Evolutionary conservation across 176 grass and related monocot species (phyloP), one percentile per base, ranked within the genome.

Genomic region (Oryza australiensis): DNA sequence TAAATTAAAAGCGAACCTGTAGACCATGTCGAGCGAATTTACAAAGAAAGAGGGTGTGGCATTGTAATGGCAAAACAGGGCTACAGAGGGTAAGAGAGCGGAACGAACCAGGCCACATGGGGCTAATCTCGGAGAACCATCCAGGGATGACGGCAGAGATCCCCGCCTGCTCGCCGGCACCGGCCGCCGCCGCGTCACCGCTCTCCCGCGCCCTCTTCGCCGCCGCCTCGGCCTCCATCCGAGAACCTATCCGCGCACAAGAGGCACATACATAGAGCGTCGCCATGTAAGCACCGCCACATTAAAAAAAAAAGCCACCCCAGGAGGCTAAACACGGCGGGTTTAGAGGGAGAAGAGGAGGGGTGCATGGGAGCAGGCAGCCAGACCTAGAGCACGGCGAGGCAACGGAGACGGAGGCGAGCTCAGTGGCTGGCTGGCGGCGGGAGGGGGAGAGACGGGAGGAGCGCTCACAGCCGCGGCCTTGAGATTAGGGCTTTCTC

Each of bases 91-190:
- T 38, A 43, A 16, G 41, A 43, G 18, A n/a, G 24, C 6, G 26
- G 57, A 22, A 72, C 73, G 42, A 75, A 97, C 94, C 95, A 57
- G 95, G 92, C 95, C 95, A 98, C 95, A 98, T 90, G 72, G 95
- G 88, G 84, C 90, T 93, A 28, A 98, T 98, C 92, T 98, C 92
- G 26, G 95, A 98, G 95, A 98, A 98, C 95, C 95, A 98, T 2
- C 95, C 95, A 7, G 90, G 89, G 57, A 95, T 95, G 43, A 98
- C 89, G 37, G 95, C 87, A 49, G 95, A 98, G 88, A 98, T 89
- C 43, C 95, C 89, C 55, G 88, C 85, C 85, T 81, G 86, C 53
- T 92, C 87, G 35, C 68, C 72, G 26, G 73, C 81, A 12, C 68
- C 83, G 13, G 82, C 70, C 9, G 62, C 62, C 23, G 24, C 43